These are phyloP conservation scores for Sporisorium sorghi DNA, from an alignment of 1,284 basidiomycete species.

Conservation along the genomic window DNA sequence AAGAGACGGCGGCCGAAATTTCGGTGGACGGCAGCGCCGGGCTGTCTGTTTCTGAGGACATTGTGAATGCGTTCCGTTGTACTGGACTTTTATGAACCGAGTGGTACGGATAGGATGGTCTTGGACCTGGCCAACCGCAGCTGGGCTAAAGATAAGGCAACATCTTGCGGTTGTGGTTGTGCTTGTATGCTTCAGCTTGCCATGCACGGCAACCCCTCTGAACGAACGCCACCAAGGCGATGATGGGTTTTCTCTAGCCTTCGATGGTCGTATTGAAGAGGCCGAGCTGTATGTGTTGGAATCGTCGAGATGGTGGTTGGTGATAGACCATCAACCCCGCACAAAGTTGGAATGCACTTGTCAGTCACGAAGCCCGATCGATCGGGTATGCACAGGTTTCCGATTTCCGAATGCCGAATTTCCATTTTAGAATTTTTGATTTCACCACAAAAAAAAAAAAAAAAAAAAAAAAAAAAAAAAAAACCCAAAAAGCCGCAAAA, in stretches of 20 bases:
- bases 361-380: slow-evolving; percentile 11
- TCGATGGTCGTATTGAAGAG: neutral
- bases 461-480: slow-evolving; percentile 1
- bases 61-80: neutral
- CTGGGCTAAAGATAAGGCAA: slow-evolving; percentile 2
- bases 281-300: neutral
- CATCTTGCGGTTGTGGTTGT: slow-evolving; percentile 3
- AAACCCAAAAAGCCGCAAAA: slow-evolving; percentile 2
- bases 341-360: slow-evolving; percentile 6
- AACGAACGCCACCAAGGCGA: neutral
- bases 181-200: slow-evolving; percentile 3
- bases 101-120: neutral
- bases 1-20: slow-evolving; percentile 29
- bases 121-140: slow-evolving; percentile 1
- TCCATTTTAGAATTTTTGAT: neutral
- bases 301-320: slow-evolving; percentile 6
- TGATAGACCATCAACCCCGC: slow-evolving; percentile 14
- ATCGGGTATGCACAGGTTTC: slow-evolving; percentile 26
- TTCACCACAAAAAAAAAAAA: neutral
- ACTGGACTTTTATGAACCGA: neutral
- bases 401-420: slow-evolving; percentile 29
- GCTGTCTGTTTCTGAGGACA: slow-evolving; percentile 19
- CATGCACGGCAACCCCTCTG: neutral
- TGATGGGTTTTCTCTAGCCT: neutral
- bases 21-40: slow-evolving; percentile 39